Base-by-base conservation (phyloP, 805 yeast species). In the Ogataea ganodermae region DNA sequence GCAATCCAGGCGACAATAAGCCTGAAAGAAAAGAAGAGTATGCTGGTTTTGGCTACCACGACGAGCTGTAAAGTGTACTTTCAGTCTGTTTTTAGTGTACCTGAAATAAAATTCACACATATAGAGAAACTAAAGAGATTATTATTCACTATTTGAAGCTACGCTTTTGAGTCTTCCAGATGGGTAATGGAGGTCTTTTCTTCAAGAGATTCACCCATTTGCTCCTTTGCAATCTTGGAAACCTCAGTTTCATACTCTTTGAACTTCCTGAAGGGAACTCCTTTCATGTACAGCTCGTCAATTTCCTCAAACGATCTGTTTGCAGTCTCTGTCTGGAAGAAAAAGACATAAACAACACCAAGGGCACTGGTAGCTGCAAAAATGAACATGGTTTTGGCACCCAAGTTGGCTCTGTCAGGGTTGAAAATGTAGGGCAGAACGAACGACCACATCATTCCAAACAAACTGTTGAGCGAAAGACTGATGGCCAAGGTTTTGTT, bases 241-340 rank as follows among this genome's bases (percentile, higher is more conserved):
- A 45, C 42, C 16, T 36, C 42, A n/a, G 42, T 32, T 12, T 32
- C 40, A 14, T 24, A 42, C 17, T 16, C 31, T 16, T 32, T 26
- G 23, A 32, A 69, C 36, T 67, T 50, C 58, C 71, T 62, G 12
- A 69, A 59, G 23, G 56, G 51, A 28, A 66, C 58, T 5, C 56
- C 45, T 46, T 58, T 60, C 31, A 60, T 67, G 63, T 80, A 82
- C 67, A 82, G 67, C 43, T 68, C 49, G 38, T 74, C 78, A 63
- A 74, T 67, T 47, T 72, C 75, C 55, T 74, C 79, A 58, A 75
- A 69, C 16, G 71, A 60, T 49, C 75, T 62, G 4, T 77, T 78
- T 22, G 68, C 61, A 4, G 78, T 74, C 53, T 75, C 79, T 5
- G 78, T 78, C 51, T 66, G 72, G 32, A 72, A 61, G 55, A 73